Evolutionary conservation across 2,329 filamentous ascomycete species (phyloP).

Genomic region (Stagonosporopsis rhizophila): DNA sequence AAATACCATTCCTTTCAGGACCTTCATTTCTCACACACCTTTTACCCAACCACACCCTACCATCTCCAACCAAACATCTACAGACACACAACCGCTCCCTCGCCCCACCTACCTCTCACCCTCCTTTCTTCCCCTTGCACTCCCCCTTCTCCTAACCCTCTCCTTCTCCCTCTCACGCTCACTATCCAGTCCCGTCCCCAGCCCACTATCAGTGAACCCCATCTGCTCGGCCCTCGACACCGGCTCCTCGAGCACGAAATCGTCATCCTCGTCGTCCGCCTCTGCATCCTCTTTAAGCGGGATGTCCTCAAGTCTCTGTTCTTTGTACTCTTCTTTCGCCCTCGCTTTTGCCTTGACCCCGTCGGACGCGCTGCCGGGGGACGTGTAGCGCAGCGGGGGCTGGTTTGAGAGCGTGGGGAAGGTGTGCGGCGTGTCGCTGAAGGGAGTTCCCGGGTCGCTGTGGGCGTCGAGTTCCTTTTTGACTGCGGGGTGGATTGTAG

Average conservation of each 20-base stretch:
- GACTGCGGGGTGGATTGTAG: not conserved
- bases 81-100: not conserved
- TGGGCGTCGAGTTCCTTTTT: slow-evolving; percentile 13
- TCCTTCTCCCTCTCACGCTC: slow-evolving; percentile 28
- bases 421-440: slow-evolving; percentile 56
- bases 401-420: slow-evolving; percentile 58
- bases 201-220: slow-evolving; percentile 51
- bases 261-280: slow-evolving; percentile 54
- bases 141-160: slow-evolving; percentile 20
- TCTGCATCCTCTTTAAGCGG: slow-evolving; percentile 43
- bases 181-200: slow-evolving; percentile 57
- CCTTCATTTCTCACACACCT: not conserved
- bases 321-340: slow-evolving; percentile 29
- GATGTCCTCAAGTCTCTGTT: slow-evolving; percentile 28
- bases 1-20: not conserved
- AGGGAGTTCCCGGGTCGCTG: slow-evolving; percentile 28
- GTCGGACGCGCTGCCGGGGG: slow-evolving; percentile 9
- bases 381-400: slow-evolving; percentile 50
- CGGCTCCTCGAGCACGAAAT: slow-evolving; percentile 51
- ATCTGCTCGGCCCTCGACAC: slow-evolving; percentile 18
- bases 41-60: no score
- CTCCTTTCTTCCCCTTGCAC: slow-evolving; percentile 5
- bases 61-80: not conserved
- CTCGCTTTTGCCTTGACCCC: slow-evolving; percentile 4
- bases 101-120: not conserved